Conservation (phyloP, 257 asterid genomes). For the Apocynum venetum region DNA sequence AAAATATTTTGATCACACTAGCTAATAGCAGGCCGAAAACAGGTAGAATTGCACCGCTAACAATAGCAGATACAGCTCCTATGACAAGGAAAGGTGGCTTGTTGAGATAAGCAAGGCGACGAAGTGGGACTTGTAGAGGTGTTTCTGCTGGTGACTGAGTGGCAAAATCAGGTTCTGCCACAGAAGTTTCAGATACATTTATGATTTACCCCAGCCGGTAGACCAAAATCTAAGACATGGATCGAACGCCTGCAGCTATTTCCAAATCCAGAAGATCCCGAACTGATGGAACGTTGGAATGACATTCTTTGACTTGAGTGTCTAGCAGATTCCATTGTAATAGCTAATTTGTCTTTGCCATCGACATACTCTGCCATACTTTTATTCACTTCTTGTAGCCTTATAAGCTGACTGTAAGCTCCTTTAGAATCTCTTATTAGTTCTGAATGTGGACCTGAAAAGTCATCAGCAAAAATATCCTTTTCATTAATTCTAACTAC, state of each 20-base stretch:
- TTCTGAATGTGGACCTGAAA: constrained; percentile 49
- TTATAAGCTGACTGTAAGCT: constrained; percentile 54
- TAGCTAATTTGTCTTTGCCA: constrained; percentile 34
- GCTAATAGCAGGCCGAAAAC: constrained; percentile 63
- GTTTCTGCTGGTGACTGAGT: constrained; percentile 29
- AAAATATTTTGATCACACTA: constrained; percentile 53
- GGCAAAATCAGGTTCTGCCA: constrained; percentile 32
- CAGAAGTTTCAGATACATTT: constrained; percentile 37
- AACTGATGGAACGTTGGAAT: constrained; percentile 40
- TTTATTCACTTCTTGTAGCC: constrained; percentile 44
- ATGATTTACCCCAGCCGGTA: constrained; percentile 49
- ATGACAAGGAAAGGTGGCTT: constrained; percentile 54
- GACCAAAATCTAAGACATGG: constrained; percentile 48
- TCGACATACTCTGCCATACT: constrained; percentile 34
- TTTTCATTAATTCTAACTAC: neutral
- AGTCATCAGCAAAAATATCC: neutral
- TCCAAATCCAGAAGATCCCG: constrained; percentile 60
- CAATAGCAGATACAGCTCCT: constrained; percentile 56
- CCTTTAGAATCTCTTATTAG: constrained; percentile 43
- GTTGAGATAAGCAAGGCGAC: constrained; percentile 62
- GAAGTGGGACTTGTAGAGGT: constrained; percentile 43
- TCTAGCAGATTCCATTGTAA: constrained; percentile 36
- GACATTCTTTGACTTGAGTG: constrained; percentile 55
- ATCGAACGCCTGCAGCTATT: constrained; percentile 56
- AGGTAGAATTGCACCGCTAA: constrained; percentile 80